Evolutionary conservation across 202 grass and related monocot species (phyloP).

Genomic region (Schoenoplectus tabernaemontani): DNA sequence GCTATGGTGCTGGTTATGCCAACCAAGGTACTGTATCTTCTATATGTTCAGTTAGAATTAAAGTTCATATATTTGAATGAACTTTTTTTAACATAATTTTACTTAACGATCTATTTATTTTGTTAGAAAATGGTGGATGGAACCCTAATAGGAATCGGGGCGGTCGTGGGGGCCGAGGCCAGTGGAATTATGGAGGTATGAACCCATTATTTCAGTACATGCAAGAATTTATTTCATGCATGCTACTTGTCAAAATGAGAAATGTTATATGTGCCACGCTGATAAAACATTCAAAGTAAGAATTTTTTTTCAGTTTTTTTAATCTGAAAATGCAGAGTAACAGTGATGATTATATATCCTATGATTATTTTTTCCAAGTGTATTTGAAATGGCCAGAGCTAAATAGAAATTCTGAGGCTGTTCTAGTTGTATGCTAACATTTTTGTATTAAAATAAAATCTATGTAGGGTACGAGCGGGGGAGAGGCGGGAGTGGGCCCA

Average conservation of each 20-base stretch:
- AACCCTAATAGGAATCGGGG: slow-evolving; percentile 59
- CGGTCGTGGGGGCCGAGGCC: slow-evolving; percentile 53
- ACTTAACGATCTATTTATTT: background rate
- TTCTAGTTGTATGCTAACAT: background rate
- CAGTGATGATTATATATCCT: background rate
- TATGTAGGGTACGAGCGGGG: slow-evolving; percentile 48
- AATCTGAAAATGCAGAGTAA: too few relatives aligned
- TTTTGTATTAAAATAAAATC: too few relatives aligned
- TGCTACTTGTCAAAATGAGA: background rate
- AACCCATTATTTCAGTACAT: slow-evolving; percentile 8
- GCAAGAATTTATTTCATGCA: background rate
- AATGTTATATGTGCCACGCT: too few relatives aligned
- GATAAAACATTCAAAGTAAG: too few relatives aligned
- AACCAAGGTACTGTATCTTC: background rate
- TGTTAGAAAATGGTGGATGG: slow-evolving; percentile 84
- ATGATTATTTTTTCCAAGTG: background rate
- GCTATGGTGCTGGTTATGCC: slow-evolving; percentile 64
- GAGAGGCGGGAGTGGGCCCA: slow-evolving; percentile 38
- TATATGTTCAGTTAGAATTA: background rate
- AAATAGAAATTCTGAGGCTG: background rate
- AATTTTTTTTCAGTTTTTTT: too few relatives aligned
- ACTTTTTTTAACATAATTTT: background rate
- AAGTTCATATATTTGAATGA: background rate
- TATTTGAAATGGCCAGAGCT: background rate
- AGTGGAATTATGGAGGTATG: slow-evolving; percentile 76